A percentile compares a stretch with the other conserved stretches of the same genome.
These are phyloP conservation scores for Trypanosoma conorhini DNA, from an alignment of 208 protist species.

Conservation along the genomic window DNA sequence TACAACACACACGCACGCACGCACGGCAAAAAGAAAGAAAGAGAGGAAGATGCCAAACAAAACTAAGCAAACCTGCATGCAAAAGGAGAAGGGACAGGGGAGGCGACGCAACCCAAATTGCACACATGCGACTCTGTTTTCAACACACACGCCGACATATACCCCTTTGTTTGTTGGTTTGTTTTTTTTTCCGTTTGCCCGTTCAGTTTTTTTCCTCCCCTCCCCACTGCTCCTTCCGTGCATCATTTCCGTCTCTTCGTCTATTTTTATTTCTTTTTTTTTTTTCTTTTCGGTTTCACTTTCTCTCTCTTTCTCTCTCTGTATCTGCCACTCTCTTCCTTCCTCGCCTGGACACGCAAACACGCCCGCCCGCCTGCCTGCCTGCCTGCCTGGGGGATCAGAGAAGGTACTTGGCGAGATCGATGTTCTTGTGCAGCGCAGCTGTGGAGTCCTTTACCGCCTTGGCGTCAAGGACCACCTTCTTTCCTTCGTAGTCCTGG, in stretches of 20 bases:
- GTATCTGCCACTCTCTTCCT: not conserved
- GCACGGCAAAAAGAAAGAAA: not conserved
- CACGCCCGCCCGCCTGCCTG: not conserved
- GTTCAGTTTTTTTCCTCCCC: not conserved
- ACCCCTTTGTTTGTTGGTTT: too few species aligned
- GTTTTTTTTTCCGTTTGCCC: not conserved
- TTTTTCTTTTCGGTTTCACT: not conserved
- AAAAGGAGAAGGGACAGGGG: not conserved
- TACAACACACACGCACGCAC: not conserved
- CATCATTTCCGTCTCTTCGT: not conserved
- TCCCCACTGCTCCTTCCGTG: not conserved
- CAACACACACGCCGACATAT: too few species aligned
- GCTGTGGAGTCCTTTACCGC: slow-evolving; percentile 71
- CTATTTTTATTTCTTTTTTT: not conserved
- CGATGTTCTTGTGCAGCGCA: slow-evolving; percentile 85
- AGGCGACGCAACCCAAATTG: not conserved
- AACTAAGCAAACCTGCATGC: not conserved
- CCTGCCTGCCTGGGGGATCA: slow-evolving; percentile 27
- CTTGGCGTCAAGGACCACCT: slow-evolving; percentile 63
- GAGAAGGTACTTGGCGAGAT: slow-evolving; percentile 91
- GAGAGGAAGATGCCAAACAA: not conserved
- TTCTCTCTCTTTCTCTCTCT: not conserved
- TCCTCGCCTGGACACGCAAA: not conserved
- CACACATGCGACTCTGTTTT: not conserved
- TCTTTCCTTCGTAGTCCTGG: slow-evolving; percentile 81